Evolutionary conservation across 768 basidiomycete species (phyloP), one percentile per base, ranked within the genome.

Genomic region (Termitomyces sp.): DNA sequence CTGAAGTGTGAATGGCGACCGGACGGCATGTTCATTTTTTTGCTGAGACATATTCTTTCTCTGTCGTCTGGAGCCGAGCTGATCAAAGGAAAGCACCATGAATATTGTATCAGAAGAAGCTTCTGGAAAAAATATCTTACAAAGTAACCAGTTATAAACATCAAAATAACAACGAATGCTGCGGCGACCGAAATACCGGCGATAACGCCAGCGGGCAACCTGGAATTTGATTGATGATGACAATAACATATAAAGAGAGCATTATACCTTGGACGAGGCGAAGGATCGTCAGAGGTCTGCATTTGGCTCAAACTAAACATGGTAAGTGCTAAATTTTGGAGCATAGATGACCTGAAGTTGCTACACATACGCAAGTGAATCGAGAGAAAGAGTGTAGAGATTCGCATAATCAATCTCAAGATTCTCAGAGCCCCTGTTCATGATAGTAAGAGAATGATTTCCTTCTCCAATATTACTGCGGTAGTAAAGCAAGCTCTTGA

Each of bases 321-420:
- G 20, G 18, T 3, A 3, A 29, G 44, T 34, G 12, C 20, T 26
- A 39, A 24, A 31, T 33, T 20, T 33, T n/a, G n/a, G 13, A 20
- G 33, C 31, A 33, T 15, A 1, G 2, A 39, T n/a, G 37, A 22
- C 6, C 31, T 13, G 5, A 6, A 36, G 20, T n/a, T 16, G 4
- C 28, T 15, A 44, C 31, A 20, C 54, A 22, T 37, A 55, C 54
- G 26, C 26, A 5, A 18, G 24, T 39, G 54, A 48, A 36, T 48
- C 7, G 0, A 26, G 26, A 29, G 34, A 45, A 37, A 55, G n/a
- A 4, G 24, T 48, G 24, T 46, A 55, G 37, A 55, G 33, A 15
- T 46, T 34, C 18, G 45, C 45, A 36, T 55, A 55, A 16, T 55
- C 54, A 29, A 55, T 29, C 18, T 55, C 54, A 16, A 55, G 36